Base-by-base conservation (phyloP, 1,284 basidiomycete species). In the Ganoderma lingzhi region DNA sequence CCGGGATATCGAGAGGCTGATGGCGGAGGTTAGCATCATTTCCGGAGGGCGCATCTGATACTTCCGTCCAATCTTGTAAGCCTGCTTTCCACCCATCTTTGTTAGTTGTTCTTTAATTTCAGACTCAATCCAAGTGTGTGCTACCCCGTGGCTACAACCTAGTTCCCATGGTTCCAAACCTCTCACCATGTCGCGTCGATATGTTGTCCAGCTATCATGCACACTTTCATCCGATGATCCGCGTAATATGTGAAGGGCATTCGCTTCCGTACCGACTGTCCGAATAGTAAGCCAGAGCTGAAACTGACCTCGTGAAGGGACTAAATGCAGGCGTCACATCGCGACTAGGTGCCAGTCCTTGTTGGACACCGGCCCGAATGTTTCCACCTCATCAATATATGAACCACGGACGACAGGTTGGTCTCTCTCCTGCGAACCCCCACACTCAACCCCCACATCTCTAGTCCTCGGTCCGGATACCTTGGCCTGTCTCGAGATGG, bases 1-100 rank as follows among this genome's bases (percentile, higher is more conserved):
- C 3, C 15, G 60, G 41, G 72, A 76, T 19, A 70, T 76, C 23
- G 72, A 76, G 66, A 65, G 68, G 17, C 63, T 76, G 42, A 32
- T 70, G 6, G 63, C 70, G 12, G 75, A 76, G 48, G 62, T 63
- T 23, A 32, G 42, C 19, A 39, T 59, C 56, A 39, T 59, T 4
- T 37, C 56, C 12, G 56, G 56, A 39, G 30, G 19, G 35, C 56
- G 39, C 3, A 19, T 59, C 19, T 59, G 30, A 14, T 3, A n/a
- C 6, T 17, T 32, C 2, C 14, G 35, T 17, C n/a, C 6, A 23
- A 32, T 14, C 19, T 32, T 19, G 56, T 59, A 39, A 59, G 35
- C 3, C 37, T n/a, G 9, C 23, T 37, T 39, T n/a, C 32, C 19
- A 15, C 6, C 15, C 12, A 56, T 28, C 23, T 35, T 35, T 19